A percentile compares a stretch with the other conserved stretches of the same genome.
phyloP scores from a whole-genome alignment of 164 flowering plant species.

The Tetrastigma voinierianum region DNA sequence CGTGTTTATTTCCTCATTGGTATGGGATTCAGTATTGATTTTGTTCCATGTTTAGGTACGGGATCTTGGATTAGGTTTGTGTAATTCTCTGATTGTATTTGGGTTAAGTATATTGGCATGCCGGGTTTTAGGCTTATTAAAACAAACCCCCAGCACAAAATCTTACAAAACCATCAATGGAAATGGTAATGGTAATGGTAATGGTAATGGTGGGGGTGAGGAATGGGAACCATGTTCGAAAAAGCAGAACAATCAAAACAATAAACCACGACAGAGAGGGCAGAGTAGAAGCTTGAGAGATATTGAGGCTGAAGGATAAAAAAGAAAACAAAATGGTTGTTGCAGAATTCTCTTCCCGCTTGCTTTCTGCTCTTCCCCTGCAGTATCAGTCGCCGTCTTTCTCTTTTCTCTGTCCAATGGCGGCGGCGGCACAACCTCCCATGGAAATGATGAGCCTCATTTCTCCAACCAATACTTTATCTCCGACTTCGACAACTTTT shows the following conservation, averaged over 20 bases:
- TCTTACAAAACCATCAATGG: constrained; percentile 15
- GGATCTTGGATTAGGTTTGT: constrained; percentile 10
- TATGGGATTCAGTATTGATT: constrained; percentile 2
- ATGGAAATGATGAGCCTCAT: too few relatives aligned
- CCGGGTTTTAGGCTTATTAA: not conserved
- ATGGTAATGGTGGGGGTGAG: not conserved
- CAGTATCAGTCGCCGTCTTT: not conserved
- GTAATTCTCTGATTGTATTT: constrained; percentile 3
- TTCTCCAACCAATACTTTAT: too few relatives aligned
- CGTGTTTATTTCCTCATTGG: constrained; percentile 16
- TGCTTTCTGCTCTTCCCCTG: not conserved
- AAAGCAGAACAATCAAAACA: constrained; percentile 2
- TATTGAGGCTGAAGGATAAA: constrained; percentile 21
- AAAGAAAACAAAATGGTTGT: not conserved
- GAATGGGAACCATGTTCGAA: not conserved
- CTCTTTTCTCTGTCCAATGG: not conserved
- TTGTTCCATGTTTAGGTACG: constrained; percentile 11
- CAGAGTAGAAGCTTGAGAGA: constrained; percentile 40
- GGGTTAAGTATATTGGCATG: not conserved
- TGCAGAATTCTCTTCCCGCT: not conserved
- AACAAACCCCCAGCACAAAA: not conserved
- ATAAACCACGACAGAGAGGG: constrained; percentile 26
- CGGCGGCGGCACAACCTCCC: too few relatives aligned
- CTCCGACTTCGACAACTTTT: too few relatives aligned
- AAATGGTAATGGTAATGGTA: too few relatives aligned